A percentile compares a stretch with the other conserved stretches of the same genome.
Conservation (phyloP, 1,139 yeast species). For the Suhomyces atakaporum region DNA sequence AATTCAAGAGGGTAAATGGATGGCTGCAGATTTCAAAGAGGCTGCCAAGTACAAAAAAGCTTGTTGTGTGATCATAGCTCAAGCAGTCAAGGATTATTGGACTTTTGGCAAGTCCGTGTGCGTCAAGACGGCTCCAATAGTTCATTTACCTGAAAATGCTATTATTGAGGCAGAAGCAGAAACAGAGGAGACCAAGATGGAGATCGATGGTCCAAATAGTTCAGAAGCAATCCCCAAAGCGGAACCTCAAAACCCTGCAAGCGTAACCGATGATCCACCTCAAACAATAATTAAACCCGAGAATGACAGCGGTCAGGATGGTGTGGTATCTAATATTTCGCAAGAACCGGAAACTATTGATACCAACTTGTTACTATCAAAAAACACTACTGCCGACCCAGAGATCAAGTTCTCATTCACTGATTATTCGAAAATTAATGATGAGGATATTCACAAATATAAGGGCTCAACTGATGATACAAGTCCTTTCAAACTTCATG, state of each 20-base stretch:
- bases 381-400: slow-evolving; percentile 5
- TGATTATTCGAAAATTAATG: slow-evolving; percentile 2
- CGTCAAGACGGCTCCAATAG: slow-evolving; percentile 46
- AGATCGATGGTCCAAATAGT: slow-evolving; percentile 7
- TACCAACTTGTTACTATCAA: slow-evolving; percentile 8
- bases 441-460: slow-evolving; percentile 3
- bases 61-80: slow-evolving; percentile 68
- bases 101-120: slow-evolving; percentile 69
- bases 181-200: slow-evolving; percentile 7
- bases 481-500: slow-evolving; percentile 59
- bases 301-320: background rate
- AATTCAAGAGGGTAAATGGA: slow-evolving; percentile 82
- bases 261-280: background rate
- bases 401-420: slow-evolving; percentile 8
- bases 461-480: slow-evolving; percentile 10
- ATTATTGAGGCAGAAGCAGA: slow-evolving; percentile 7
- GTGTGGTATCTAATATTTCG: background rate
- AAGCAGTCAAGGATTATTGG: slow-evolving; percentile 79
- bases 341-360: slow-evolving; percentile 10
- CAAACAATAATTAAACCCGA: background rate
- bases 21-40: slow-evolving; percentile 78
- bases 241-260: background rate
- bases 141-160: slow-evolving; percentile 21
- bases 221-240: background rate
- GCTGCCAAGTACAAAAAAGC: slow-evolving; percentile 68